Conservation (phyloP, 169 alveolate species). For the Eimeria sp. region DNA sequence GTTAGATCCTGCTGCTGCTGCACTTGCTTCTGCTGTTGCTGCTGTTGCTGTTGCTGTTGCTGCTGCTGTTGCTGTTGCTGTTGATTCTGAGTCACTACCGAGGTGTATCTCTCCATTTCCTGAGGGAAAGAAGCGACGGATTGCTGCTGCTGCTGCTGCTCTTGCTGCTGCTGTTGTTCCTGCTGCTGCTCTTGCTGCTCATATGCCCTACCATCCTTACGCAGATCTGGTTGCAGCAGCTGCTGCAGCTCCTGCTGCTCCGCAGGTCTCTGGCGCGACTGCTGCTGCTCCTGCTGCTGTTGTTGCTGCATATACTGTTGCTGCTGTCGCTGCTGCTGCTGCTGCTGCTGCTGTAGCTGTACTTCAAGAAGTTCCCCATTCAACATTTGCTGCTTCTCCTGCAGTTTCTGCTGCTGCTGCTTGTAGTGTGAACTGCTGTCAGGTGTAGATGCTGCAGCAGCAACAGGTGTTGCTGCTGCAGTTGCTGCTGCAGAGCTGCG, state of each 20-base stretch:
- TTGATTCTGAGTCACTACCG: background rate
- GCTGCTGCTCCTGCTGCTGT: constrained; percentile 46
- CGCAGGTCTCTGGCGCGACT: background rate
- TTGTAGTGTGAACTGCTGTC: background rate
- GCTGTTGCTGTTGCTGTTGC: constrained; percentile 5
- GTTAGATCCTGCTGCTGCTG: background rate
- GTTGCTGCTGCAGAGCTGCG: constrained; percentile 10
- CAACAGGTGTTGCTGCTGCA: background rate
- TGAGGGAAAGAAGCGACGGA: background rate
- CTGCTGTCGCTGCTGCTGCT: background rate
- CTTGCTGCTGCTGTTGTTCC: constrained; percentile 3
- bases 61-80: constrained; percentile 7
- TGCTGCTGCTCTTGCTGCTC: constrained; percentile 29
- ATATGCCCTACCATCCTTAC: background rate
- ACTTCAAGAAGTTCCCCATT: no score
- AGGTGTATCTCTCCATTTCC: background rate
- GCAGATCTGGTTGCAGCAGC: background rate
- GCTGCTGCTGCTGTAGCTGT: background rate
- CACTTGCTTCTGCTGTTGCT: background rate
- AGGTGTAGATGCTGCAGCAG: background rate
- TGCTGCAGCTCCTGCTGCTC: background rate
- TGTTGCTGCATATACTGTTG: background rate
- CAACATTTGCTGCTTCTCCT: background rate
- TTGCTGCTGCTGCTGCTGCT: constrained; percentile 34
- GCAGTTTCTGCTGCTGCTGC: background rate